phyloP scores from a whole-genome alignment of 2,329 filamentous ascomycete species.

The Elsinoe perseae region DNA sequence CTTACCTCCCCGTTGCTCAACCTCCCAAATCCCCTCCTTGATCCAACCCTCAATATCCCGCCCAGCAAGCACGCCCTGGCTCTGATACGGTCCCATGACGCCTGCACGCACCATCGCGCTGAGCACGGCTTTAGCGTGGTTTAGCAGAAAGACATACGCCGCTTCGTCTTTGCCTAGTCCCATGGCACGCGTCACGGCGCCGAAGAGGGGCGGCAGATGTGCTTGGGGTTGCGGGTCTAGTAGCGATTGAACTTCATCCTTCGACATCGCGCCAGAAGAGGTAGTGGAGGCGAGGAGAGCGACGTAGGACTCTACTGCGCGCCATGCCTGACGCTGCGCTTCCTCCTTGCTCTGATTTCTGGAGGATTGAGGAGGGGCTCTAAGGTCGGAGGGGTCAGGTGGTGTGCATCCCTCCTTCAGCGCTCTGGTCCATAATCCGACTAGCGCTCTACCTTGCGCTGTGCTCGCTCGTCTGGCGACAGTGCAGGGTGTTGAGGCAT shows the following conservation, averaged over 20 bases:
- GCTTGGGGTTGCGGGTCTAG: conserved; percentile 33
- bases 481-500: conserved; percentile 70
- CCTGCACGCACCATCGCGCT: conserved; percentile 70
- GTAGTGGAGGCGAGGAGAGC: conserved; percentile 16
- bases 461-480: conserved; percentile 68
- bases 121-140: conserved; percentile 67
- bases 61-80: conserved; percentile 63
- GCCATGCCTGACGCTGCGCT: background rate
- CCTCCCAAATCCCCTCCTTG: conserved; percentile 49
- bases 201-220: conserved; percentile 65
- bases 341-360: background rate
- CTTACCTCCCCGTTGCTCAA: conserved; percentile 44
- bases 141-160: conserved; percentile 67
- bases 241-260: background rate
- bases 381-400: background rate
- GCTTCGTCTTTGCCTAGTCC: conserved; percentile 55
- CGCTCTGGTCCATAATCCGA: conserved; percentile 61
- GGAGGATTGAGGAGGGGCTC: background rate
- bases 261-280: conserved; percentile 17
- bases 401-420: conserved; percentile 19
- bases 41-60: conserved; percentile 52
- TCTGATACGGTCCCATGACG: conserved; percentile 73
- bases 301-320: conserved; percentile 22
- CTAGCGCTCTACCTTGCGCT: conserved; percentile 66
- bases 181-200: conserved; percentile 56